Conservation (phyloP, 169 alveolate species). For the Plasmodium sp. region DNA sequence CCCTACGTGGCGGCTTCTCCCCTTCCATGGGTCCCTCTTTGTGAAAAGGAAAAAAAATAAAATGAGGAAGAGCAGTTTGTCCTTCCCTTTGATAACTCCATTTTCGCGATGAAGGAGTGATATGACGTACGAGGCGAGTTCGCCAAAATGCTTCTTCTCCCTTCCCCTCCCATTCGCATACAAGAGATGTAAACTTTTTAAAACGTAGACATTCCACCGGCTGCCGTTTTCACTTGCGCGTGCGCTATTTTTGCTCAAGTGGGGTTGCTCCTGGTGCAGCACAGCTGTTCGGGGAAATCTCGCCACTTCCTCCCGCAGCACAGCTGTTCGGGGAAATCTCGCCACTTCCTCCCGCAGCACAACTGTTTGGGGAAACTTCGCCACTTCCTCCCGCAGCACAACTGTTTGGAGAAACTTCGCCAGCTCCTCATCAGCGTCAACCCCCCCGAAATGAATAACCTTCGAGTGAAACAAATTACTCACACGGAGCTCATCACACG, state of each 20-base stretch:
- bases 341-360: too few relatives aligned
- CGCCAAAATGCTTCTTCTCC: background rate
- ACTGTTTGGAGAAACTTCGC: background rate
- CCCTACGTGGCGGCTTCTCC: background rate
- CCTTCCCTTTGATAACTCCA: slow-evolving; percentile 43
- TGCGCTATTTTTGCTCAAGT: background rate
- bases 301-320: too few relatives aligned
- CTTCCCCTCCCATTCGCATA: background rate
- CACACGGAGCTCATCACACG: slow-evolving; percentile 38
- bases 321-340: too few relatives aligned
- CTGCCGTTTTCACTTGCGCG: background rate
- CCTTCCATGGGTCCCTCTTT: background rate
- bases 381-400: background rate
- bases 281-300: too few relatives aligned
- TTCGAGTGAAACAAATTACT: slow-evolving; percentile 25
- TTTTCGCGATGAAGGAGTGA: slow-evolving; percentile 42
- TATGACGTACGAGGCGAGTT: background rate
- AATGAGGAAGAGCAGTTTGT: slow-evolving; percentile 33
- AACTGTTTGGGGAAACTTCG: background rate
- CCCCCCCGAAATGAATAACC: background rate
- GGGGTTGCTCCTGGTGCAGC: background rate
- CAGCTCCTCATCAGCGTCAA: background rate
- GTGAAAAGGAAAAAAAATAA: slow-evolving; percentile 44
- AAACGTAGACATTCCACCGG: slow-evolving; percentile 29
- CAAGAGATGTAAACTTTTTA: slow-evolving; percentile 15